A percentile compares a stretch with the other conserved stretches of the same genome.
These are phyloP conservation scores for Candida bentonensis DNA, from an alignment of 805 yeast species.

Conservation along the genomic window DNA sequence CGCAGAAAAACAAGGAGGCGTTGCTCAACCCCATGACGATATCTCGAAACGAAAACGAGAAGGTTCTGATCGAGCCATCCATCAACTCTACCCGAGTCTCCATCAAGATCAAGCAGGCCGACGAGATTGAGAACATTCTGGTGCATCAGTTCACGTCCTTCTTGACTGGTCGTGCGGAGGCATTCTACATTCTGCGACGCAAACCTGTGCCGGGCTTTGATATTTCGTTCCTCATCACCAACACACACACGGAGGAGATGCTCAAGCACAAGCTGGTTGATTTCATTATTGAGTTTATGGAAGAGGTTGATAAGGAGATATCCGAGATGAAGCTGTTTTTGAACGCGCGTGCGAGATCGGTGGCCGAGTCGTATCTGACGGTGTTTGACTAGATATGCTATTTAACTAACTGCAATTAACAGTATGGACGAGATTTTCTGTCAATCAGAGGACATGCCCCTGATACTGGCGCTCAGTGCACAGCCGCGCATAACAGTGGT, in stretches of 20 bases:
- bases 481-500: too few relatives aligned
- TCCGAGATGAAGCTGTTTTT: conserved; percentile 95
- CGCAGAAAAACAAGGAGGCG: conserved; percentile 67
- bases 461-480: too few relatives aligned
- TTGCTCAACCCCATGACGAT: conserved; percentile 78
- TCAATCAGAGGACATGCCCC: too few relatives aligned
- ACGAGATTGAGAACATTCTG: conserved; percentile 86
- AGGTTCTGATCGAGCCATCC: conserved; percentile 84
- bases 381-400: conserved; percentile 61
- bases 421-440: too few relatives aligned
- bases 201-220: conserved; percentile 85
- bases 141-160: conserved; percentile 92
- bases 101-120: conserved; percentile 90
- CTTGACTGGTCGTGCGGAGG: conserved; percentile 89
- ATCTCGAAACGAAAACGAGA: conserved; percentile 87
- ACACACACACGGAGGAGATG: conserved; percentile 91
- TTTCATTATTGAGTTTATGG: conserved; percentile 96
- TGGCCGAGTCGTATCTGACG: conserved; percentile 88
- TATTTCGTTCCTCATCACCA: conserved; percentile 84
- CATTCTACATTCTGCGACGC: conserved; percentile 82
- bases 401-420: too few relatives aligned
- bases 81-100: conserved; percentile 86
- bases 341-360: conserved; percentile 94
- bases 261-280: conserved; percentile 90
- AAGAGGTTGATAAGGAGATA: conserved; percentile 96